Conservation (phyloP, 257 asterid genomes). For the Cynanchum wilfordii region DNA sequence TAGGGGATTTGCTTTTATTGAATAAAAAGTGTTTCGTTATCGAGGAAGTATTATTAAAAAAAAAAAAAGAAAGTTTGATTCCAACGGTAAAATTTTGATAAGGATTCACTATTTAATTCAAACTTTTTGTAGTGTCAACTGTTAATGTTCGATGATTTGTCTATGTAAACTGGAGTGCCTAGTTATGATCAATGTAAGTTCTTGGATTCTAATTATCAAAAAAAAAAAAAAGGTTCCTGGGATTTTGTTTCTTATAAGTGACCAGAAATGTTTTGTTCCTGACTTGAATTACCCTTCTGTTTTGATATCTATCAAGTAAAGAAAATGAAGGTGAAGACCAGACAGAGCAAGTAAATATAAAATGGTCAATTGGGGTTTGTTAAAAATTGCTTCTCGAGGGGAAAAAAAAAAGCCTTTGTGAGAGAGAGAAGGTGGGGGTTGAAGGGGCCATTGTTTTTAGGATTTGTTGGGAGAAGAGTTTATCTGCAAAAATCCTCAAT, state of each 20-base stretch:
- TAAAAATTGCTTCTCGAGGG: neutral
- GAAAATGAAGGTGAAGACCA: neutral
- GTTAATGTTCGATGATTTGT: neutral
- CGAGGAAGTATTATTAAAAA: too few relatives aligned
- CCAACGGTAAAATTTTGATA: neutral
- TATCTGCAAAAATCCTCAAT: constrained; percentile 64
- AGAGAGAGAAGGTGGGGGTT: neutral
- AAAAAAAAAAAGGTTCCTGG: too few relatives aligned
- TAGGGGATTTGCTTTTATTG: neutral
- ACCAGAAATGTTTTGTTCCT: neutral
- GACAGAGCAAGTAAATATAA: neutral
- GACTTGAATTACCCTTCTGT: too few relatives aligned
- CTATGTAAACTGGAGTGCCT: neutral
- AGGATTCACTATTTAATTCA: neutral
- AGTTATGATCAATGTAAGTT: neutral
- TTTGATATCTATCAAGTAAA: neutral
- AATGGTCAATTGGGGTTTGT: constrained; percentile 10
- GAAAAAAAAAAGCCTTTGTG: constrained; percentile 5
- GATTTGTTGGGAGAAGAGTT: constrained; percentile 54
- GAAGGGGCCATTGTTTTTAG: constrained; percentile 15
- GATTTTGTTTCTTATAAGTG: neutral
- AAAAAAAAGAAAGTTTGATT: neutral
- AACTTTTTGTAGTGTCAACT: neutral
- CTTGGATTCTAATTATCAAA: too few relatives aligned
- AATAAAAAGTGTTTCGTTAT: neutral